Base-by-base conservation (phyloP, 1,284 basidiomycete species). In the Trichosporon ovoides region DNA sequence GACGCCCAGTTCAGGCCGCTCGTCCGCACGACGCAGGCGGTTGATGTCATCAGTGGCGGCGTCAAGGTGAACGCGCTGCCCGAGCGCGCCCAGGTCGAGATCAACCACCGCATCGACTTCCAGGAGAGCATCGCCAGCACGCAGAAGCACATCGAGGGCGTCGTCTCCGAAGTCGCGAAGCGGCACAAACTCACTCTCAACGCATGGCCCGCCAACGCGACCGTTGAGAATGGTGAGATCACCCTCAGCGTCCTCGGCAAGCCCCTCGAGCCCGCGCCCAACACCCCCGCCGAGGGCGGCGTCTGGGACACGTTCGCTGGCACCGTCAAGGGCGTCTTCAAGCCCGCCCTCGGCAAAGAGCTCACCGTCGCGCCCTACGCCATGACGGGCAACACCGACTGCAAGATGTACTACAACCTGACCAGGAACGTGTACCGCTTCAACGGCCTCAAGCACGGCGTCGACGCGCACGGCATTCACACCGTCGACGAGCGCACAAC, bases 61-160 rank as follows among this genome's bases (percentile, higher is more conserved):
- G 67, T 70, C 38, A 72, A 71, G 57, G 63, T 73, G 35, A 74
- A 71, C 46, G 68, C 71, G 18, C 55, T 74, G 1, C 69, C 73
- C 13, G 69, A 73, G 55, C 56, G 70, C 11, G 73, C 74, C 18
- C 68, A 66, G 7, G 61, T 68, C 6, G 46, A 64, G 37, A 68
- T 77, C 69, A 77, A 77, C 62, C 73, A 73, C 65, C 69, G 75
- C 18, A 77, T 77, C 62, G 75, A 76, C 62, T 76, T 76, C 59
- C 52, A 62, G n/a, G 73, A 74, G 56, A 64, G 59, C 14, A 58
- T 77, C 50, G 57, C 60, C 6, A 65, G 66, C 19, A 72, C 73
- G 1, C 61, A 76, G 59, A 53, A 57, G 10, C 75, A 74, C 57
- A 61, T 77, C 31, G 60, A 61, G 10, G 43, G 56, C 13, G 48